A percentile compares a stretch with the other conserved stretches of the same genome.
These are phyloP conservation scores for Fusarium euwallaceae DNA, from an alignment of 2,329 filamentous ascomycete genomes.

Conservation along the genomic window DNA sequence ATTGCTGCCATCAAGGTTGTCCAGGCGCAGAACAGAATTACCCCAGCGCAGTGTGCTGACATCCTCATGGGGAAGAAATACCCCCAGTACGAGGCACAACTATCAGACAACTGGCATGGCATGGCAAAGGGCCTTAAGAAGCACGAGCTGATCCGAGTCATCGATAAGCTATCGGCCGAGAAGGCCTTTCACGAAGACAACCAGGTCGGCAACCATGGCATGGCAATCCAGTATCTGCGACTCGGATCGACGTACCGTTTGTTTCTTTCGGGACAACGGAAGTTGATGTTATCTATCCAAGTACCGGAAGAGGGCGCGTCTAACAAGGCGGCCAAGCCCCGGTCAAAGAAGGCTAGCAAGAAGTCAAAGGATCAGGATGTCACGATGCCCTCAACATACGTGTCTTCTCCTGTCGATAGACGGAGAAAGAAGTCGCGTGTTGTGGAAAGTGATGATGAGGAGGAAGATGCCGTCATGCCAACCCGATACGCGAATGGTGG, in stretches of 20 bases:
- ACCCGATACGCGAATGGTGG: conserved; percentile 64
- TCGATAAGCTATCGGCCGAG: conserved; percentile 80
- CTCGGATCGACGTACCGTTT: conserved; percentile 57
- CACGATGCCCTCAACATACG: conserved; percentile 60
- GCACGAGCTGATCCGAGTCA: conserved; percentile 85
- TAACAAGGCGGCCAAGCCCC: conserved; percentile 49
- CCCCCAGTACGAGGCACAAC: conserved; percentile 66
- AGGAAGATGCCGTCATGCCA: conserved; percentile 55
- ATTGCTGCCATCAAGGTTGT: conserved; percentile 78
- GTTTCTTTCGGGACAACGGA: conserved; percentile 61
- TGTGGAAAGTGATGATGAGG: conserved; percentile 51
- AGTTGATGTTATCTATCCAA: conserved; percentile 60
- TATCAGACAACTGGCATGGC: conserved; percentile 73
- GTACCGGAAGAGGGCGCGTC: conserved; percentile 51
- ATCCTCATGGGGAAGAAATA: conserved; percentile 80
- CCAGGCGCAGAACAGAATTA: conserved; percentile 71
- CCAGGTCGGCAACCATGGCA: conserved; percentile 63
- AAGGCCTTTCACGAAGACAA: conserved; percentile 81
- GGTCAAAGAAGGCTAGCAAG: conserved; percentile 53
- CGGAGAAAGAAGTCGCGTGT: conserved; percentile 46
- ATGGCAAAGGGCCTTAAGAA: conserved; percentile 77
- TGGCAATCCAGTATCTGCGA: conserved; percentile 80
- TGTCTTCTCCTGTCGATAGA: conserved; percentile 66
- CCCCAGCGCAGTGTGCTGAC: conserved; percentile 85
- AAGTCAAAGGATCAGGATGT: conserved; percentile 53